Evolutionary conservation across 2,329 filamentous ascomycete species (phyloP).

Genomic region (Calonectria pseudoreteaudii): DNA sequence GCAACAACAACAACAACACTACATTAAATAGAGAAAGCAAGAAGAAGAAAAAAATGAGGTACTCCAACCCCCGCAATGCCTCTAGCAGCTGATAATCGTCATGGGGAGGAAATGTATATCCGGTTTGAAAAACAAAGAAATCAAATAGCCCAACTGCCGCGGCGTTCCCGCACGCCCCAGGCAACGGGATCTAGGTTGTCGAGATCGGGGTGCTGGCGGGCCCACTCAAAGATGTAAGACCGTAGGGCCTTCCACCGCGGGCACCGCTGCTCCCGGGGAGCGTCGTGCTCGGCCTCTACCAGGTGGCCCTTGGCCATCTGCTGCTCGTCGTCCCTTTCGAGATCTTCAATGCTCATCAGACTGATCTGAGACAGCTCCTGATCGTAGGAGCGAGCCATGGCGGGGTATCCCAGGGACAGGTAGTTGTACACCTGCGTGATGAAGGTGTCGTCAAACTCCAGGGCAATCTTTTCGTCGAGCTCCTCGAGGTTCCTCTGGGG

Average conservation of each 20-base stretch:
- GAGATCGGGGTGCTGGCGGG: constrained; percentile 83
- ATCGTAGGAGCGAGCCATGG: constrained; percentile 85
- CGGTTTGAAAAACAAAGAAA: constrained; percentile 7
- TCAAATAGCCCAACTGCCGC: constrained; percentile 80
- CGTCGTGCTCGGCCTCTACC: constrained; percentile 61
- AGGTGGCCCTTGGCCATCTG: constrained; percentile 79
- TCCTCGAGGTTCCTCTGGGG: constrained; percentile 63
- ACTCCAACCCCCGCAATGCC: not conserved
- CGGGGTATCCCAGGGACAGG: constrained; percentile 90
- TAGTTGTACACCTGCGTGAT: constrained; percentile 98
- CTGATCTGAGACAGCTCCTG: constrained; percentile 87
- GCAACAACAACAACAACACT: not conserved
- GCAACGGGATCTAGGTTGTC: constrained; percentile 68
- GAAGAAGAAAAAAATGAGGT: no score
- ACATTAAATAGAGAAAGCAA: not conserved
- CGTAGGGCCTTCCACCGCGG: constrained; percentile 86
- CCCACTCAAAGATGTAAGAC: constrained; percentile 90
- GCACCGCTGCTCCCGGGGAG: constrained; percentile 64
- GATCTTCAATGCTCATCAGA: constrained; percentile 73
- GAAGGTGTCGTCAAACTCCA: constrained; percentile 85
- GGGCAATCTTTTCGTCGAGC: constrained; percentile 63
- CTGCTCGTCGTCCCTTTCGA: constrained; percentile 77
- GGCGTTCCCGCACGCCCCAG: constrained; percentile 75
- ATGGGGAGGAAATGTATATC: not conserved
- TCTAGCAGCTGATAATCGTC: not conserved